Conservation (phyloP, 148 eudicot species). For the Rhododendron mucronatum region DNA sequence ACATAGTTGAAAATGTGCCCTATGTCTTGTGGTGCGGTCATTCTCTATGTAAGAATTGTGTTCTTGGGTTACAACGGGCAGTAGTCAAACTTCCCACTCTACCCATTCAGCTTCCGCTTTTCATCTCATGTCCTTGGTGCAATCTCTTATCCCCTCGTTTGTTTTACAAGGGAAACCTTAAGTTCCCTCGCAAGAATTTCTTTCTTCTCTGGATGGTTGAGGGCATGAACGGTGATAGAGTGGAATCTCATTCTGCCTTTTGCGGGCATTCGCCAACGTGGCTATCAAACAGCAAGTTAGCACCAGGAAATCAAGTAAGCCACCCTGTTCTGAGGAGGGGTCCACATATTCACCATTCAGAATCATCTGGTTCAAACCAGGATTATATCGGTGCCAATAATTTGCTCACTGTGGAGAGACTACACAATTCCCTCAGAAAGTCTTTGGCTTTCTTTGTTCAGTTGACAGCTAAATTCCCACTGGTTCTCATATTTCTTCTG, state of each 20-base stretch:
- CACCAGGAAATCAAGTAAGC: not conserved
- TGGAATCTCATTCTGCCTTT: slow-evolving; percentile 20
- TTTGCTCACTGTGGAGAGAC: slow-evolving; percentile 16
- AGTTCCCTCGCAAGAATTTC: slow-evolving; percentile 45
- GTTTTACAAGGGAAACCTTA: slow-evolving; percentile 34
- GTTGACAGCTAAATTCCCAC: slow-evolving; percentile 40
- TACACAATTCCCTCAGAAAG: slow-evolving; percentile 23
- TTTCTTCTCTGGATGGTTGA: slow-evolving; percentile 60
- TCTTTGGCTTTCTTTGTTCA: slow-evolving; percentile 34
- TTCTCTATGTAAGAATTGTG: slow-evolving; percentile 44
- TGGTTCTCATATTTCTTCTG: slow-evolving; percentile 36
- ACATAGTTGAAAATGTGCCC: slow-evolving; percentile 53
- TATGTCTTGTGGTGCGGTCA: slow-evolving; percentile 57
- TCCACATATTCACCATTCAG: slow-evolving; percentile 7
- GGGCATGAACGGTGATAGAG: slow-evolving; percentile 43
- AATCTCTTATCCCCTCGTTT: slow-evolving; percentile 38
- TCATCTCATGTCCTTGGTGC: slow-evolving; percentile 52
- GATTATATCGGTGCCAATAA: slow-evolving; percentile 7
- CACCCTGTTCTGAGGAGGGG: slow-evolving; percentile 13
- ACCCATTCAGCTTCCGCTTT: slow-evolving; percentile 43
- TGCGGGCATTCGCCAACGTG: slow-evolving; percentile 22
- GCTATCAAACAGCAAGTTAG: slow-evolving; percentile 15
- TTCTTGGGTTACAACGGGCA: slow-evolving; percentile 42
- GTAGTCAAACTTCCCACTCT: slow-evolving; percentile 37
- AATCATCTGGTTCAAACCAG: slow-evolving; percentile 12